Conservation (phyloP, 768 basidiomycete genomes). For the Mycena amicta region DNA sequence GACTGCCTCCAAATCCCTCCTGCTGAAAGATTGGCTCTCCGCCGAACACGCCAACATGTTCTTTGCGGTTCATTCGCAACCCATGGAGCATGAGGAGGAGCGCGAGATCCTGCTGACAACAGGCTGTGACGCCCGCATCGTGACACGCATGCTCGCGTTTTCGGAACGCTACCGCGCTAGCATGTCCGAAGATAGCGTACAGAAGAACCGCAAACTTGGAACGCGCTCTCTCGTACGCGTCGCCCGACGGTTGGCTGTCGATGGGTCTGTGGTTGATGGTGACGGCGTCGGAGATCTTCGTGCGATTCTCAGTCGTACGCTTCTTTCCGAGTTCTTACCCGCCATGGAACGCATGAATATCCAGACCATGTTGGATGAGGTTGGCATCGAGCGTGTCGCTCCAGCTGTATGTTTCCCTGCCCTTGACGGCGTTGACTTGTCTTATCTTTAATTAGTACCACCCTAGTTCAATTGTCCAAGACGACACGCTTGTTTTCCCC, state of each 20-base stretch:
- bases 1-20: slow-evolving; percentile 50
- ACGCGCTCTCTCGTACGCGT: slow-evolving; percentile 62
- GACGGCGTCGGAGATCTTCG: slow-evolving; percentile 39
- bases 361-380: slow-evolving; percentile 52
- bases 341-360: slow-evolving; percentile 58
- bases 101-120: slow-evolving; percentile 48
- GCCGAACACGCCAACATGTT: slow-evolving; percentile 75
- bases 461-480: slow-evolving; percentile 45
- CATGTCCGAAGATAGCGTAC: slow-evolving; percentile 55
- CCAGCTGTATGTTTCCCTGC: slow-evolving; percentile 33
- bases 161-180: slow-evolving; percentile 60
- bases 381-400: slow-evolving; percentile 44
- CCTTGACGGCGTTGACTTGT: neutral
- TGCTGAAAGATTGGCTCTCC: slow-evolving; percentile 68
- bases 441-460: slow-evolving; percentile 50
- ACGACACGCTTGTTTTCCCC: slow-evolving; percentile 49
- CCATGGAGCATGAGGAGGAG: slow-evolving; percentile 61
- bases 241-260: slow-evolving; percentile 48
- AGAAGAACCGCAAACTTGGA: slow-evolving; percentile 66
- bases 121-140: slow-evolving; percentile 43
- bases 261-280: slow-evolving; percentile 36
- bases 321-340: slow-evolving; percentile 65
- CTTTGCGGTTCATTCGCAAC: slow-evolving; percentile 60
- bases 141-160: slow-evolving; percentile 50
- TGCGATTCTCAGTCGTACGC: slow-evolving; percentile 47